phyloP scores from a whole-genome alignment of 441 rosid genomes.

The Jatropha podagrica region DNA sequence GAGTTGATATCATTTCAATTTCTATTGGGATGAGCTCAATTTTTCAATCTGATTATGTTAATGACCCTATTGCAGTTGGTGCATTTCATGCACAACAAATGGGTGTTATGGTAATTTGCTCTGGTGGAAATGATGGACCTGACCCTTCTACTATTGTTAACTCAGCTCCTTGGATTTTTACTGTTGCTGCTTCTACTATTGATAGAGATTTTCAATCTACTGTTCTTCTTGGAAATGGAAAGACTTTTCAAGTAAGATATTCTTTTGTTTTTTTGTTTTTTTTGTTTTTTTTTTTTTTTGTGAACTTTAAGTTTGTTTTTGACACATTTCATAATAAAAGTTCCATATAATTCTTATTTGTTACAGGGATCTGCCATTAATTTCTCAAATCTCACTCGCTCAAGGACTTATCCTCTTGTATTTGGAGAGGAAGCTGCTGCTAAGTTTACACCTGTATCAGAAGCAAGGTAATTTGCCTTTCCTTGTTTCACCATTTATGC shows the following conservation, averaged over 20 bases:
- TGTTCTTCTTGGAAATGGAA: constrained; percentile 62
- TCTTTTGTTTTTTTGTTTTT: not conserved
- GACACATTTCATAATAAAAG: not conserved
- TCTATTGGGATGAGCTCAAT: constrained; percentile 61
- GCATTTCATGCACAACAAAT: constrained; percentile 76
- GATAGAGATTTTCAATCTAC: constrained; percentile 72
- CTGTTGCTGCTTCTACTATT: constrained; percentile 73
- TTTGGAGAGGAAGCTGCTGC: constrained; percentile 56
- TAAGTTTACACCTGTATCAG: constrained; percentile 47
- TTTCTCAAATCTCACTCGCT: constrained; percentile 50
- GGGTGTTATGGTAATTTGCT: constrained; percentile 63
- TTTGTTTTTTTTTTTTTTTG: no score
- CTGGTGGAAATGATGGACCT: constrained; percentile 86
- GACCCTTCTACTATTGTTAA: constrained; percentile 53
- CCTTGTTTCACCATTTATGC: not conserved
- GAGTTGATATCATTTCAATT: constrained; percentile 72
- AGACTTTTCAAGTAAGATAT: constrained; percentile 44
- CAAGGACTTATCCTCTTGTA: constrained; percentile 54
- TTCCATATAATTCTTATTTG: not conserved
- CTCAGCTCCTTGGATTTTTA: constrained; percentile 79
- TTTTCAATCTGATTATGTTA: constrained; percentile 41
- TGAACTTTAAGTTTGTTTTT: not conserved
- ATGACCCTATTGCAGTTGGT: constrained; percentile 79
- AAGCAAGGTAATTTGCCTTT: constrained; percentile 48
- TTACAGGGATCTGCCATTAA: constrained; percentile 67